A percentile compares a stretch with the other conserved stretches of the same genome.
These are phyloP conservation scores for Hypholoma fasciculare DNA, from an alignment of 768 basidiomycete genomes.

Conservation along the genomic window DNA sequence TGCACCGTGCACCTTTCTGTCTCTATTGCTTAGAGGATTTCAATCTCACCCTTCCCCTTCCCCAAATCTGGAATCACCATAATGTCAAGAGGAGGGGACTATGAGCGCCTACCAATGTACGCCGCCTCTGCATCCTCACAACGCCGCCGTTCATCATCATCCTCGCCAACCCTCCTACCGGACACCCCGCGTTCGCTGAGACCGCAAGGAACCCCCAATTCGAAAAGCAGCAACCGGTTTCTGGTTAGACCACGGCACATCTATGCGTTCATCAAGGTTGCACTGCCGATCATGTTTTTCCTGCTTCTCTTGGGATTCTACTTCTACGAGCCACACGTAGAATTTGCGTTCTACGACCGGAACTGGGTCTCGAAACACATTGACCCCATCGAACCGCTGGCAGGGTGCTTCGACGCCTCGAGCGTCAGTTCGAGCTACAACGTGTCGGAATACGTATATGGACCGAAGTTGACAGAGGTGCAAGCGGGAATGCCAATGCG, in stretches of 20 bases:
- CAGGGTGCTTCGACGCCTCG: constrained; percentile 72
- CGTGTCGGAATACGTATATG: constrained; percentile 60
- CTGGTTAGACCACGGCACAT: constrained; percentile 36
- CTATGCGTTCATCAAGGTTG: constrained; percentile 41
- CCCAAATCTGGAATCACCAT: neutral
- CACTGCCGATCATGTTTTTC: constrained; percentile 36
- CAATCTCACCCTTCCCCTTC: too few species aligned
- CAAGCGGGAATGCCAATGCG: constrained; percentile 80
- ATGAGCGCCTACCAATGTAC: constrained; percentile 55
- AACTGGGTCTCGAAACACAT: constrained; percentile 77
- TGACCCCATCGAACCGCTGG: constrained; percentile 58
- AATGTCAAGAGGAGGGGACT: constrained; percentile 37
- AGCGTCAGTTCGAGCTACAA: constrained; percentile 70
- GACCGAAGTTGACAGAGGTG: constrained; percentile 65
- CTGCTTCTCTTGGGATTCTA: constrained; percentile 49
- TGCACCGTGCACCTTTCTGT: too few species aligned
- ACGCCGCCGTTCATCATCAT: constrained; percentile 24
- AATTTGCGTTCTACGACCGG: constrained; percentile 76
- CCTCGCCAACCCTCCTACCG: constrained; percentile 14
- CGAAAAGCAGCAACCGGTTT: constrained; percentile 17
- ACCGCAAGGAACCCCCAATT: constrained; percentile 20
- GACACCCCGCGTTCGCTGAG: constrained; percentile 23
- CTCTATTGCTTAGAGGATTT: too few species aligned
- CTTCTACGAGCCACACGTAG: constrained; percentile 83
- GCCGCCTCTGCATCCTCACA: constrained; percentile 23